Percentiles rank a stretch among this genome's conserved stretches.
Conservation (phyloP, 2,329 filamentous ascomycete species). For the Diaporthe nobilis region DNA sequence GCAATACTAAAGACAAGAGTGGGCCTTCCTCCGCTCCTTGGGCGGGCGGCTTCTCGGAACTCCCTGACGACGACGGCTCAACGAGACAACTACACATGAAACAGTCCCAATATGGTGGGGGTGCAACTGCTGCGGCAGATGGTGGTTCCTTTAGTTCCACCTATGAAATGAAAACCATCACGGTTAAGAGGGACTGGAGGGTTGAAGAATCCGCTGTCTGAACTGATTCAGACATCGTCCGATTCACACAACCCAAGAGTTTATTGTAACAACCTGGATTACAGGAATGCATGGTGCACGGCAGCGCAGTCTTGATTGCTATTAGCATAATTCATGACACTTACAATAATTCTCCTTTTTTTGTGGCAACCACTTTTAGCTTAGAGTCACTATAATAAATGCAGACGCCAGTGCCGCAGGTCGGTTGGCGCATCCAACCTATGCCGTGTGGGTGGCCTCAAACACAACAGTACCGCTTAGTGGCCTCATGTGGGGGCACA, state of each 20-base stretch:
- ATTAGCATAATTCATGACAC: not conserved
- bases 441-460: not conserved
- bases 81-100: not conserved
- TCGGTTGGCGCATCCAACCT: not conserved
- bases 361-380: constrained; percentile 3
- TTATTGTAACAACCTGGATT: not conserved
- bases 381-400: not conserved
- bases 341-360: not conserved
- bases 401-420: constrained; percentile 1
- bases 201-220: constrained; percentile 24
- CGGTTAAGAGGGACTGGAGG: constrained; percentile 19
- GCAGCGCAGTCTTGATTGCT: not conserved
- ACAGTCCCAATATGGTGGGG: not conserved
- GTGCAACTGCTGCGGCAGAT: constrained; percentile 2
- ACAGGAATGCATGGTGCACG: not conserved
- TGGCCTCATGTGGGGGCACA: not conserved
- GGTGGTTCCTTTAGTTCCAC: not conserved
- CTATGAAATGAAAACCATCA: not conserved
- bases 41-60: not conserved
- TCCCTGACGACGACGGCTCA: constrained; percentile 15
- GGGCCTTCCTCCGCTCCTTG: not conserved
- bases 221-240: not conserved
- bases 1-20: not conserved
- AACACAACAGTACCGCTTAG: not conserved
- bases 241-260: not conserved